Conservation (phyloP, 495 filamentous ascomycete genomes). For the Pseudomonodictys pantanalensis region DNA sequence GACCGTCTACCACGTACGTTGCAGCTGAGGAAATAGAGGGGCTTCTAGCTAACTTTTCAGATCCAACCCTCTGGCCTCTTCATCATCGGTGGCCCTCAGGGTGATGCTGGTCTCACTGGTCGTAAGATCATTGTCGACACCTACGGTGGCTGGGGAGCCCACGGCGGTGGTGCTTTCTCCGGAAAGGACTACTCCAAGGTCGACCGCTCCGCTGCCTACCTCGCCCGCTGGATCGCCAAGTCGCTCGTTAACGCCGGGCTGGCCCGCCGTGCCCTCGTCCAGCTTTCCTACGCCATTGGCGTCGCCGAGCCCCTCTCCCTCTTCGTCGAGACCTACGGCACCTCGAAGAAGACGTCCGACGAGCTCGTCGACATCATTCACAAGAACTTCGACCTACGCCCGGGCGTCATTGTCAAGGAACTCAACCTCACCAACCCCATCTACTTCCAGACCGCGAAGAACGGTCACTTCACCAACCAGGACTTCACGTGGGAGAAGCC, state of each 20-base stretch:
- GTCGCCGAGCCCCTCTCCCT: constrained; percentile 93
- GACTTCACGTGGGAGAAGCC: constrained; percentile 97
- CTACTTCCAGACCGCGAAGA: constrained; percentile 98
- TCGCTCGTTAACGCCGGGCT: constrained; percentile 87
- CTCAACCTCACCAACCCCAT: constrained; percentile 92
- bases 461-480: constrained; percentile 99
- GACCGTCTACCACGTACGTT: constrained; percentile 85
- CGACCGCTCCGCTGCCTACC: constrained; percentile 95
- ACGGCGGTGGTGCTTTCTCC: constrained; percentile 99
- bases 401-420: constrained; percentile 97
- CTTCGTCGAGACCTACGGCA: constrained; percentile 84
- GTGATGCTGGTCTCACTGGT: constrained; percentile 97
- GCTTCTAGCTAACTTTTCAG: constrained; percentile 45
- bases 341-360: constrained; percentile 66
- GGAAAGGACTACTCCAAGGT: constrained; percentile 99
- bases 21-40: not conserved
- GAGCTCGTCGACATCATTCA: constrained; percentile 90
- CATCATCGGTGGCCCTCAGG: constrained; percentile 98
- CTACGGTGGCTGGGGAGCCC: constrained; percentile 99
- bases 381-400: constrained; percentile 93
- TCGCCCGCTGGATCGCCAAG: constrained; percentile 98
- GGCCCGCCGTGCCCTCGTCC: constrained; percentile 86
- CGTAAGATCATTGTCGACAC: constrained; percentile 99
- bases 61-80: constrained; percentile 98
- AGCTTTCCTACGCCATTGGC: constrained; percentile 99